Conservation (phyloP, 2,329 filamentous ascomycete genomes). For the Colletotrichum orbiculare region DNA sequence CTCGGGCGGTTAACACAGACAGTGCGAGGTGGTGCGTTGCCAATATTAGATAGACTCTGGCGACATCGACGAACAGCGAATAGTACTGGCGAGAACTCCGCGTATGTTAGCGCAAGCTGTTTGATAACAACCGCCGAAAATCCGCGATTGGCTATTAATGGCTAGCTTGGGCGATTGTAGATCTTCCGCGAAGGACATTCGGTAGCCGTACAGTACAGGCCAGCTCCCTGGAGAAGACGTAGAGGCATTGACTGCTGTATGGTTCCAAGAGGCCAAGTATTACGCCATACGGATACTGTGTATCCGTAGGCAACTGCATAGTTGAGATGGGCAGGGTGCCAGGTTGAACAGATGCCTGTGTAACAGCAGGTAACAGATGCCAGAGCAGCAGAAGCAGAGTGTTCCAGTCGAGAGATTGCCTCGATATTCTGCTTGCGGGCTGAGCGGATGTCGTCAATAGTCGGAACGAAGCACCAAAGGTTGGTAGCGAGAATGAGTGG, state of each 20-base stretch:
- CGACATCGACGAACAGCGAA: no score
- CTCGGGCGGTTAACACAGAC: no score
- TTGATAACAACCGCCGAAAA: neutral
- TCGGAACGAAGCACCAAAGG: conserved; percentile 19
- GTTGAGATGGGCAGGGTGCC: neutral
- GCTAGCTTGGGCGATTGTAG: conserved; percentile 20
- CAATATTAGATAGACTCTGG: no score
- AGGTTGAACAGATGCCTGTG: no score
- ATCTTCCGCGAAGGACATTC: conserved; percentile 18
- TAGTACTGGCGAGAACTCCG: neutral
- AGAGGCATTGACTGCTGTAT: neutral
- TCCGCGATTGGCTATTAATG: neutral
- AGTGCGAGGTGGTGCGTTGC: no score
- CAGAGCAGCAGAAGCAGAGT: neutral
- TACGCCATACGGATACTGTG: neutral
- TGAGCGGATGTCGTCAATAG: conserved; percentile 7
- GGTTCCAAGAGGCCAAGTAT: neutral
- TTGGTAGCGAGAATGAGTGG: conserved; percentile 8
- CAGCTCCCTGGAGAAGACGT: neutral
- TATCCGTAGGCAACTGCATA: neutral
- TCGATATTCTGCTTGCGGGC: neutral
- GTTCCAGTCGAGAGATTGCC: conserved; percentile 1
- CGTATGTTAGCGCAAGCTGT: conserved; percentile 1
- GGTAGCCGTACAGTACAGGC: conserved; percentile 12
- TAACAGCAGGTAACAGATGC: no score